Evolutionary conservation across 805 yeast genomes (phyloP), one percentile per base, ranked within the genome.

Genomic region (Nematodospora valgi): DNA sequence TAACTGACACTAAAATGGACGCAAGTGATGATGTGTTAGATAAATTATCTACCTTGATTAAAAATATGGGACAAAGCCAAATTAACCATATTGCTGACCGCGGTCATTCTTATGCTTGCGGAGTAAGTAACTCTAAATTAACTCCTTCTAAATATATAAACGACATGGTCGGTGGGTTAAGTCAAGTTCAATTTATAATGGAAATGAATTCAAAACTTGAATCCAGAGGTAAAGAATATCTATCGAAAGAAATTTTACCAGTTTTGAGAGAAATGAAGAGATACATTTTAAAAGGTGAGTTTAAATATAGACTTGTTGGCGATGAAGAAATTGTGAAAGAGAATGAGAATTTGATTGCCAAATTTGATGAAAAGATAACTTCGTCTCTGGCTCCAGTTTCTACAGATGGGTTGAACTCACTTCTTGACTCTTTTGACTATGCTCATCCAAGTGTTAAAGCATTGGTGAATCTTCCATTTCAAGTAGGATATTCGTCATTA

Each of bases 91-190:
- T 93, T 34, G 89, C 96, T 7, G 93, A 89, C 38, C 68, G 83
- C 37, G 98, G 98, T 0, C 97, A 93, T 53, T 64, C 81, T 2
- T 89, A 74, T 59, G 96, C 98, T 2, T 72, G 78, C 46, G 68
- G 78, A 4, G 74, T 66, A 48, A 80, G 95, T 2, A 67, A 76
- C 16, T 72, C 95, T 0, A 70, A 74, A 19, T 58, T 87, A 3
- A 78, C 87, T 2, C 62, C 74, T 1, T 68, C 78, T 13, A 77
- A 76, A 35, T 69, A 78, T 4, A 68, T 88, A 13, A 68, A 68
- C 35, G 94, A 91, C 49, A 50, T 64, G 7, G 57, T 88, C 11
- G 60, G 72, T 23, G 98, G 98, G n/a, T 65, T 93, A 34, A 74
- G 75, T 28, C 96, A 89, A 50, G 72, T 89, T 24, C 70, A 76